Evolutionary conservation across 768 basidiomycete genomes (phyloP).

Genomic region (Postia placenta): DNA sequence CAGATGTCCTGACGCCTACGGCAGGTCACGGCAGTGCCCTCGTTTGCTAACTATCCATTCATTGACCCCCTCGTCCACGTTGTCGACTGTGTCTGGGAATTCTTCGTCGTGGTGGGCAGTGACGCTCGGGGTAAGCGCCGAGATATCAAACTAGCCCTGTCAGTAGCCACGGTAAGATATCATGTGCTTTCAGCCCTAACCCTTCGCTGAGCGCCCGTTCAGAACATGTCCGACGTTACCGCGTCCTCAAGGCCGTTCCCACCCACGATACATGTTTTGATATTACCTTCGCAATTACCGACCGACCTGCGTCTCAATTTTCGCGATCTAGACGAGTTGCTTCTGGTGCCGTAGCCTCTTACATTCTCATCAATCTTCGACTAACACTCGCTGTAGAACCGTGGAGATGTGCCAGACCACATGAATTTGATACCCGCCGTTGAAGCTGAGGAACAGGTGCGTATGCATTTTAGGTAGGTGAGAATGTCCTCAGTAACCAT

Average conservation of each 20-base stretch:
- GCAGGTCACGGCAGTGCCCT: constrained; percentile 44
- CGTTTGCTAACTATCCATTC: constrained; percentile 32
- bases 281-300: constrained; percentile 72
- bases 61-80: constrained; percentile 50
- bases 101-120: constrained; percentile 67
- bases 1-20: not conserved
- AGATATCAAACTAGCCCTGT: constrained; percentile 58
- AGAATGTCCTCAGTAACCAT: not conserved
- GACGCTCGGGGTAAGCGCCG: constrained; percentile 54
- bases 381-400: constrained; percentile 26
- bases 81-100: constrained; percentile 74
- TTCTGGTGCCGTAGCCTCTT: constrained; percentile 34
- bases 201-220: too few relatives aligned
- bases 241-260: constrained; percentile 56
- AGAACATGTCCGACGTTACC: constrained; percentile 52
- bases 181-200: too few relatives aligned
- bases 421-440: constrained; percentile 64
- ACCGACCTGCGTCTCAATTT: constrained; percentile 61
- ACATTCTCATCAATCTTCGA: not conserved
- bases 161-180: constrained; percentile 45
- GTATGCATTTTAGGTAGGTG: constrained; percentile 13
- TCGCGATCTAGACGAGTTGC: constrained; percentile 61
- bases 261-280: constrained; percentile 67
- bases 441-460: constrained; percentile 58
- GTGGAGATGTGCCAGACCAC: constrained; percentile 54